phyloP scores from a whole-genome alignment of 1,284 basidiomycete genomes.

The Schizophyllum commune region DNA sequence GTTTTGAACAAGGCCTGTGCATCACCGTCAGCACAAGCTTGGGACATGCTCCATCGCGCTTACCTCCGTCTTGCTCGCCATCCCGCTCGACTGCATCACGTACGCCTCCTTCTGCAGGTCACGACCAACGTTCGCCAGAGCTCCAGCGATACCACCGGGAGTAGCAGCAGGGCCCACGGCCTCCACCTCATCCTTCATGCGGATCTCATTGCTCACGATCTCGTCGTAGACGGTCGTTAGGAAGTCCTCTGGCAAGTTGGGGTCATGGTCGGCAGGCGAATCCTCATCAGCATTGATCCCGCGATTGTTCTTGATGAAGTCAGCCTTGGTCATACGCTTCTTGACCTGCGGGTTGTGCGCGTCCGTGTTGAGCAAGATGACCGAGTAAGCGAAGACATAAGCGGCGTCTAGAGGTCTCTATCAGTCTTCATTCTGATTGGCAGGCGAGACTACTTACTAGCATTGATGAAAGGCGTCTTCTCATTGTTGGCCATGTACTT shows the following conservation, averaged over 20 bases:
- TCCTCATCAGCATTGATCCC: slow-evolving; percentile 62
- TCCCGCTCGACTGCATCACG: slow-evolving; percentile 87
- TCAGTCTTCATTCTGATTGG: neutral
- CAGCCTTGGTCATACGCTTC: slow-evolving; percentile 83
- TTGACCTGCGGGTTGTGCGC: slow-evolving; percentile 93
- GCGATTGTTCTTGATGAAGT: slow-evolving; percentile 90
- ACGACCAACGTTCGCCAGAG: slow-evolving; percentile 81
- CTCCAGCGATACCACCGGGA: slow-evolving; percentile 70
- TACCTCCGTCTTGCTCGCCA: slow-evolving; percentile 93
- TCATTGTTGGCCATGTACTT: slow-evolving; percentile 86
- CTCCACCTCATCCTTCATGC: slow-evolving; percentile 96
- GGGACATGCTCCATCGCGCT: slow-evolving; percentile 11
- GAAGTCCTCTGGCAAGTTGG: slow-evolving; percentile 82
- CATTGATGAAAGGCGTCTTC: slow-evolving; percentile 76
- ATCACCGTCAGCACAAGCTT: slow-evolving; percentile 1
- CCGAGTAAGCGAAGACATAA: slow-evolving; percentile 90
- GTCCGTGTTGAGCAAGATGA: slow-evolving; percentile 94
- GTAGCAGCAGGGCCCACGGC: slow-evolving; percentile 39
- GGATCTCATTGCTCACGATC: slow-evolving; percentile 86
- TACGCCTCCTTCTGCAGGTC: slow-evolving; percentile 94
- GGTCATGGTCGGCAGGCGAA: slow-evolving; percentile 40
- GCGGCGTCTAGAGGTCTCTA: slow-evolving; percentile 59
- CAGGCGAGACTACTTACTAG: slow-evolving; percentile 42
- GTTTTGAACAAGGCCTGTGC: slow-evolving; percentile 80
- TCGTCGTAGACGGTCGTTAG: slow-evolving; percentile 80